phyloP scores from a whole-genome alignment of 2,329 filamentous ascomycete species.

The Blastomyces emzantsi region DNA sequence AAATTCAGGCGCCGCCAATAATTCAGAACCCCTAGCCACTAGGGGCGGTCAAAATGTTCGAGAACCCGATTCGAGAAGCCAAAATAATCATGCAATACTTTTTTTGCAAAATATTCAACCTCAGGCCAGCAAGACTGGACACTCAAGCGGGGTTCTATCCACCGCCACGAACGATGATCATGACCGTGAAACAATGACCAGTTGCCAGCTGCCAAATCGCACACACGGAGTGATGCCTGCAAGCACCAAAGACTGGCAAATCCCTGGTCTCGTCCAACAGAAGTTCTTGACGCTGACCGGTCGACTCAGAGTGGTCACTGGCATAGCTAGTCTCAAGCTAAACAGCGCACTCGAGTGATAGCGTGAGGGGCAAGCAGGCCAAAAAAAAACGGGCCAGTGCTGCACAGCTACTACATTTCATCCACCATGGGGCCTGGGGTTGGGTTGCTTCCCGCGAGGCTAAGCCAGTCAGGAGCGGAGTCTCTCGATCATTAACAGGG shows the following conservation, averaged over 20 bases:
- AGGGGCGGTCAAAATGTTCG: neutral
- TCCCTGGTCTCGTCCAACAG: neutral
- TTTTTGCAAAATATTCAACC: neutral
- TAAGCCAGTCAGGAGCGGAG: neutral
- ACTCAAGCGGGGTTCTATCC: neutral
- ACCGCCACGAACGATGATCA: constrained; percentile 4
- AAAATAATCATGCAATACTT: neutral
- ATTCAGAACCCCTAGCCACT: neutral
- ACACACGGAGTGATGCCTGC: neutral
- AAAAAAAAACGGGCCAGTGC: neutral
- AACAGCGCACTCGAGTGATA: neutral
- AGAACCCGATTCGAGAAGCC: neutral
- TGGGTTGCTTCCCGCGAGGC: neutral
- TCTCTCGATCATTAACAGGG: neutral
- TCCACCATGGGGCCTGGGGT: neutral
- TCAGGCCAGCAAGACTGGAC: neutral
- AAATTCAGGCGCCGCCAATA: neutral
- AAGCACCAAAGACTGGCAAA: neutral
- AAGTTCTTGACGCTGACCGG: neutral
- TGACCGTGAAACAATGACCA: neutral
- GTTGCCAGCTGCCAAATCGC: constrained; percentile 1
- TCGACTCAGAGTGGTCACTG: neutral
- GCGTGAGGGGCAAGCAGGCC: neutral
- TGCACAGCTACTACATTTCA: neutral
- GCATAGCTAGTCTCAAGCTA: constrained; percentile 1